These are phyloP conservation scores for Calonectria henricotiae DNA, from an alignment of 2,329 filamentous ascomycete genomes.

Conservation along the genomic window DNA sequence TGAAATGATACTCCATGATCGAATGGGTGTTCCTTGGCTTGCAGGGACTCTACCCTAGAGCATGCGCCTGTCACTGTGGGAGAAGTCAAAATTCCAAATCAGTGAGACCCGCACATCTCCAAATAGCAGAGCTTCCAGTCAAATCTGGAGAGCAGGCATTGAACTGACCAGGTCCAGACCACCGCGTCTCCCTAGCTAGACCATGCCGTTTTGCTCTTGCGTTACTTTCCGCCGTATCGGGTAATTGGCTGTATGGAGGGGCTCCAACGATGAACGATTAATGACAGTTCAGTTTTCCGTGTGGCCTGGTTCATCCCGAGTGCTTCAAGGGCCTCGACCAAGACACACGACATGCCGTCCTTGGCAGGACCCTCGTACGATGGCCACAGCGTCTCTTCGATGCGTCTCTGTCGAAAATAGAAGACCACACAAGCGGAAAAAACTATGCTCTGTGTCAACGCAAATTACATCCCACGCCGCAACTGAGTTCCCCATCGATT, in stretches of 20 bases:
- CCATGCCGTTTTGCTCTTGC: conserved; percentile 39
- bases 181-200: conserved; percentile 26
- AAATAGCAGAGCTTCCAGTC: conserved; percentile 44
- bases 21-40: conserved; percentile 39
- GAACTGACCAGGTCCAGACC: conserved; percentile 28
- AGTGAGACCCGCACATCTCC: conserved; percentile 42
- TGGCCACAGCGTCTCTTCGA: conserved; percentile 35
- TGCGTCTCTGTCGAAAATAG: conserved; percentile 29
- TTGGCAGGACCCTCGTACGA: conserved; percentile 49
- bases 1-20: conserved; percentile 48
- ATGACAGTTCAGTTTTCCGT: conserved; percentile 15
- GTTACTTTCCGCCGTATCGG: conserved; percentile 32
- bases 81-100: conserved; percentile 43
- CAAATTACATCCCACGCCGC: conserved; percentile 44
- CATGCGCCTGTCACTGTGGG: conserved; percentile 43
- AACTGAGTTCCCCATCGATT: conserved; percentile 40
- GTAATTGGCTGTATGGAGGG: conserved; percentile 34
- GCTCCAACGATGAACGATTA: conserved; percentile 23
- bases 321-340: conserved; percentile 38
- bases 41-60: conserved; percentile 41
- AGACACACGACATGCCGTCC: conserved; percentile 41
- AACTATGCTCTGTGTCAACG: conserved; percentile 39
- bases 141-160: conserved; percentile 44
- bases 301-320: conserved; percentile 37
- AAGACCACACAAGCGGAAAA: conserved; percentile 29